A percentile compares a stretch with the other conserved stretches of the same genome.
Evolutionary conservation across 768 basidiomycete genomes (phyloP).

Genomic region (Albatrellus ellisii): DNA sequence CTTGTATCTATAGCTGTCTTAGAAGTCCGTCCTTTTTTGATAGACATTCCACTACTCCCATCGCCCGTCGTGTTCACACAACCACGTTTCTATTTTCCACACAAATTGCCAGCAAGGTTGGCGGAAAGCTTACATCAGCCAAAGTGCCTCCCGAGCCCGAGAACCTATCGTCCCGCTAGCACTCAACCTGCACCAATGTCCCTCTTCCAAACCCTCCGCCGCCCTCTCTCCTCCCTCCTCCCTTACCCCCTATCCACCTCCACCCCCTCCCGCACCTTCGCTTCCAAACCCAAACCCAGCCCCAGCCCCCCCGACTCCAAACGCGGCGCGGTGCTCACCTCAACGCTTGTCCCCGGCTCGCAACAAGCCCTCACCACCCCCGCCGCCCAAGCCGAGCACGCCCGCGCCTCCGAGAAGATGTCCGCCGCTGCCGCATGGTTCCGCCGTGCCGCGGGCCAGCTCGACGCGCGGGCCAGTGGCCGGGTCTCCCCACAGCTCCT

Average conservation of each 20-base stretch:
- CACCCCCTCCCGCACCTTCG: conserved; percentile 4
- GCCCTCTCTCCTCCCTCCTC: not conserved
- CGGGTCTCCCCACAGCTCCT: conserved; percentile 66
- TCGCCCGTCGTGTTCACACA: no score
- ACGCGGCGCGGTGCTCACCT: conserved; percentile 28
- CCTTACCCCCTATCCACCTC: not conserved
- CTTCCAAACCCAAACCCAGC: conserved; percentile 7
- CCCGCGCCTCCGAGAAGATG: conserved; percentile 55
- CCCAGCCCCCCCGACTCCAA: not conserved
- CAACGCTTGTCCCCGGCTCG: conserved; percentile 53
- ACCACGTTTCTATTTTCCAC: no score
- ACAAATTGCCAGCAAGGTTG: not conserved
- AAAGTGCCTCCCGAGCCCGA: not conserved
- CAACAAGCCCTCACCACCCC: conserved; percentile 40
- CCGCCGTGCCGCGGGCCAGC: conserved; percentile 59
- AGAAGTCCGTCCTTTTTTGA: no score
- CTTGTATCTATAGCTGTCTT: no score
- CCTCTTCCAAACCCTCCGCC: not conserved
- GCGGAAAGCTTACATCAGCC: not conserved
- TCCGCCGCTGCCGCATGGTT: conserved; percentile 52
- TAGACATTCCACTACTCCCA: no score
- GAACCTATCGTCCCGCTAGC: not conserved
- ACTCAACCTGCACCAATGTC: not conserved
- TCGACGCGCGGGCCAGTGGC: conserved; percentile 62
- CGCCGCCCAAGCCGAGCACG: conserved; percentile 43